These are phyloP conservation scores for Epichloe sp. DNA, from an alignment of 2,329 filamentous ascomycete species.

Conservation along the genomic window DNA sequence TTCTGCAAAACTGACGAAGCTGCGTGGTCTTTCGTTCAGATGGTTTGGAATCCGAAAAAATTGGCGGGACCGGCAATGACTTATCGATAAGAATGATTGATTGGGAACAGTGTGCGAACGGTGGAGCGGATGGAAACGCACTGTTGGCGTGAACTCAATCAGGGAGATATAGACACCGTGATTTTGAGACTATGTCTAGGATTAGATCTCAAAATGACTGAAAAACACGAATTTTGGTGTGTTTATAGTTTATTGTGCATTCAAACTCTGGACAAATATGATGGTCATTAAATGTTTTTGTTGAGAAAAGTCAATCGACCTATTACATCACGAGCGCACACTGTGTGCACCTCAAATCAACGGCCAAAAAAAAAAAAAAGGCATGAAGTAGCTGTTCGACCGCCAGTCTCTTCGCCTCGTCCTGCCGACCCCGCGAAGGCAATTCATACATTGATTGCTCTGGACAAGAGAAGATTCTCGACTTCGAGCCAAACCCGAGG, in stretches of 20 bases:
- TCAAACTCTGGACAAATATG: no score
- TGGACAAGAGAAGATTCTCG: not conserved
- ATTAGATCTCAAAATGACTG: not conserved
- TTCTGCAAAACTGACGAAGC: not conserved
- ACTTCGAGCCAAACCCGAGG: not conserved
- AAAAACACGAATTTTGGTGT: no score
- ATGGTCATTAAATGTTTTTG: no score
- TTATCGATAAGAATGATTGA: conserved; percentile 20
- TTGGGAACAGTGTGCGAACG: conserved; percentile 5
- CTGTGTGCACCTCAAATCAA: conserved; percentile 2
- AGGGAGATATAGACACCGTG: not conserved
- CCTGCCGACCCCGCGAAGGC: not conserved
- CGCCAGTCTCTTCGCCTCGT: not conserved
- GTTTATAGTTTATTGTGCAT: no score
- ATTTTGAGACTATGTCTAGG: not conserved
- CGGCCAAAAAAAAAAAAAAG: not conserved
- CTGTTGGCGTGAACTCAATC: not conserved
- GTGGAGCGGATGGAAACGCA: no score
- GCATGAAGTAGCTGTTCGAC: not conserved
- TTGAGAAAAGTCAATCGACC: not conserved
- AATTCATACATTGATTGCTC: not conserved
- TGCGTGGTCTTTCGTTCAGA: not conserved
- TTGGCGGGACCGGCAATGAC: conserved; percentile 11
- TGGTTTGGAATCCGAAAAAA: conserved; percentile 9
- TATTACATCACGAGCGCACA: conserved; percentile 1